These are phyloP conservation scores for Alnus rubra DNA, from an alignment of 306 rosid genomes.

Conservation along the genomic window DNA sequence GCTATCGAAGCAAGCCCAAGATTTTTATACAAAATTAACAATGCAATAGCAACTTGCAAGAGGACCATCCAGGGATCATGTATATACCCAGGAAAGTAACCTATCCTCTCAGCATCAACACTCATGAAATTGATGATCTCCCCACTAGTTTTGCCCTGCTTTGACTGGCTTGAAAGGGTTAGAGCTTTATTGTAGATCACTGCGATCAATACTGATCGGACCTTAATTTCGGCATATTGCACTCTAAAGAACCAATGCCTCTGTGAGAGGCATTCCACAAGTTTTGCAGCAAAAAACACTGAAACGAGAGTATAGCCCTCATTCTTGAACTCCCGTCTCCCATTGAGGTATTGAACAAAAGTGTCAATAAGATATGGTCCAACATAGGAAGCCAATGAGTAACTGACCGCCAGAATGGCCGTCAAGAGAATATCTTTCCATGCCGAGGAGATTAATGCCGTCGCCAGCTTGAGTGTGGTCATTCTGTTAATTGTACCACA, in stretches of 20 bases:
- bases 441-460: slow-evolving; percentile 29
- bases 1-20: slow-evolving; percentile 54
- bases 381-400: slow-evolving; percentile 50
- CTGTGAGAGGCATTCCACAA: slow-evolving; percentile 40
- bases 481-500: slow-evolving; percentile 37
- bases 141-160: slow-evolving; percentile 46
- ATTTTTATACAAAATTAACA: slow-evolving; percentile 47
- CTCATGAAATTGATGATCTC: slow-evolving; percentile 57
- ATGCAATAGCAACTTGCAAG: slow-evolving; percentile 42
- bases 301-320: slow-evolving; percentile 46
- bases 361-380: slow-evolving; percentile 54
- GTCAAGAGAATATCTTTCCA: slow-evolving; percentile 49
- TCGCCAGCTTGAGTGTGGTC: slow-evolving; percentile 44
- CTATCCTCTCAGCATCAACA: slow-evolving; percentile 58
- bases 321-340: slow-evolving; percentile 30
- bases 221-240: slow-evolving; percentile 45
- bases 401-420: slow-evolving; percentile 20
- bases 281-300: slow-evolving; percentile 44
- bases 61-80: slow-evolving; percentile 47
- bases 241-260: slow-evolving; percentile 46
- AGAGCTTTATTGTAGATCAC: slow-evolving; percentile 40
- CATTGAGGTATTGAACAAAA: slow-evolving; percentile 50
- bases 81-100: slow-evolving; percentile 35
- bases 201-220: slow-evolving; percentile 37
- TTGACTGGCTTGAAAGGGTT: slow-evolving; percentile 45